Percentiles rank a stretch among this genome's conserved stretches.
phyloP scores from a whole-genome alignment of 2,329 filamentous ascomycete species.

The Conoideocrella luteorostrata region DNA sequence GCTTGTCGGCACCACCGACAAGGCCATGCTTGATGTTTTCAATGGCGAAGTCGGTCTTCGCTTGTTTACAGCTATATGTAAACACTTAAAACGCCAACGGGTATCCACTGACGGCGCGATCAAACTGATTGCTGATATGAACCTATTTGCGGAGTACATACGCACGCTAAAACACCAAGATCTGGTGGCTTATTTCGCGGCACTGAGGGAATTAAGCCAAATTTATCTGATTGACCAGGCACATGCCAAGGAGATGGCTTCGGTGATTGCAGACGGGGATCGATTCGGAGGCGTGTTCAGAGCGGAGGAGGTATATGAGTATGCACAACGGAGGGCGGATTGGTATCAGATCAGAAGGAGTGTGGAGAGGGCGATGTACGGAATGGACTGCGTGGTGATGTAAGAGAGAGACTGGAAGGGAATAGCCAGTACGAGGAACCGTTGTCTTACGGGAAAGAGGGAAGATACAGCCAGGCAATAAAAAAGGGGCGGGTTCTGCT shows the following conservation, averaged over 20 bases:
- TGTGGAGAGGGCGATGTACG: slow-evolving; percentile 96
- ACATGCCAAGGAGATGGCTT: slow-evolving; percentile 90
- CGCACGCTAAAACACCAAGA: slow-evolving; percentile 75
- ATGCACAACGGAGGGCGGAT: slow-evolving; percentile 86
- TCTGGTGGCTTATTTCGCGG: slow-evolving; percentile 82
- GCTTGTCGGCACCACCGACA: slow-evolving; percentile 91
- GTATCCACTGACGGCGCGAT: slow-evolving; percentile 85
- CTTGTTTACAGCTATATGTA: slow-evolving; percentile 86
- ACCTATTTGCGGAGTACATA: slow-evolving; percentile 83
- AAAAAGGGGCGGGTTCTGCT: too few species aligned
- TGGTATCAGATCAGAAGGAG: slow-evolving; percentile 87
- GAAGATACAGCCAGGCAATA: too few species aligned
- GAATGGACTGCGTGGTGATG: slow-evolving; percentile 83
- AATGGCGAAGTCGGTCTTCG: slow-evolving; percentile 94
- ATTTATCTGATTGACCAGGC: slow-evolving; percentile 83
- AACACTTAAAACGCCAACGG: slow-evolving; percentile 94
- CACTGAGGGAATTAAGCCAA: slow-evolving; percentile 85
- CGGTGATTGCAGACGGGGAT: slow-evolving; percentile 86
- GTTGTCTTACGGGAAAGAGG: too few species aligned
- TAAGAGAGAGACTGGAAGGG: slow-evolving; percentile 32
- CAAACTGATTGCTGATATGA: slow-evolving; percentile 94
- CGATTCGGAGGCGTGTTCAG: slow-evolving; percentile 89
- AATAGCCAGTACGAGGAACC: too few species aligned
- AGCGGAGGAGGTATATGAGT: slow-evolving; percentile 96
- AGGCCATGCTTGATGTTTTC: slow-evolving; percentile 97